Evolutionary conservation across 257 asterid genomes (phyloP).

Genomic region (Scutellaria baicalensis): DNA sequence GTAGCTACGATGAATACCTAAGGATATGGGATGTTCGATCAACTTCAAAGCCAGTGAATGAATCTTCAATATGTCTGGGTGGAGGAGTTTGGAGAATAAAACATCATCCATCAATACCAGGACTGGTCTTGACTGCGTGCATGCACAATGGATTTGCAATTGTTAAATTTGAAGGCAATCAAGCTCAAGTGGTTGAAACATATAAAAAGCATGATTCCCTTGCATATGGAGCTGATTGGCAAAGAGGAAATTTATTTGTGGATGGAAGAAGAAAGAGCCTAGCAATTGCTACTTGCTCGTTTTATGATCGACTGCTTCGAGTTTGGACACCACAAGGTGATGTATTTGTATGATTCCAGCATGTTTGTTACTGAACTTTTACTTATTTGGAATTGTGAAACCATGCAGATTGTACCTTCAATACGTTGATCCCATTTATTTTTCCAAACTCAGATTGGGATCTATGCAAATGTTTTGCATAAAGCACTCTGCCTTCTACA

Average conservation of each 20-base stretch:
- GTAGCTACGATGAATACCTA: constrained; percentile 79
- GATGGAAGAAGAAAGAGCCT: constrained; percentile 29
- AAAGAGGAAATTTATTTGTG: constrained; percentile 33
- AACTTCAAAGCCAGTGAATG: constrained; percentile 44
- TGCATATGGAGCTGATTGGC: constrained; percentile 99
- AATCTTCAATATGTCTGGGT: constrained; percentile 48
- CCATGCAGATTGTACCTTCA: not conserved
- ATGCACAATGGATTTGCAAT: constrained; percentile 90
- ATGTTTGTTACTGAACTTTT: not conserved
- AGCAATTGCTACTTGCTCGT: constrained; percentile 81
- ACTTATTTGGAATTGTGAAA: not conserved
- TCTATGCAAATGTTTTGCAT: too few relatives aligned
- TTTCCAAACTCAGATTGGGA: not conserved
- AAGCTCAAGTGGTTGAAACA: constrained; percentile 42
- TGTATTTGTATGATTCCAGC: constrained; percentile 18
- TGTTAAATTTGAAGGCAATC: constrained; percentile 34
- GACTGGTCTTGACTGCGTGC: constrained; percentile 70
- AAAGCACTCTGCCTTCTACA: too few relatives aligned
- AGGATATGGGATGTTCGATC: constrained; percentile 89
- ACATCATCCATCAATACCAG: constrained; percentile 58
- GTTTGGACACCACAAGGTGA: constrained; percentile 44
- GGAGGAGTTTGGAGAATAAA: constrained; percentile 97
- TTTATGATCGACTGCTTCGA: constrained; percentile 75
- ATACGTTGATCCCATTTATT: not conserved
- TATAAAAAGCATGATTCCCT: constrained; percentile 65